These are phyloP conservation scores for Tetrahymena thermophila DNA, from an alignment of 73 alveolate species.

Conservation along the genomic window DNA sequence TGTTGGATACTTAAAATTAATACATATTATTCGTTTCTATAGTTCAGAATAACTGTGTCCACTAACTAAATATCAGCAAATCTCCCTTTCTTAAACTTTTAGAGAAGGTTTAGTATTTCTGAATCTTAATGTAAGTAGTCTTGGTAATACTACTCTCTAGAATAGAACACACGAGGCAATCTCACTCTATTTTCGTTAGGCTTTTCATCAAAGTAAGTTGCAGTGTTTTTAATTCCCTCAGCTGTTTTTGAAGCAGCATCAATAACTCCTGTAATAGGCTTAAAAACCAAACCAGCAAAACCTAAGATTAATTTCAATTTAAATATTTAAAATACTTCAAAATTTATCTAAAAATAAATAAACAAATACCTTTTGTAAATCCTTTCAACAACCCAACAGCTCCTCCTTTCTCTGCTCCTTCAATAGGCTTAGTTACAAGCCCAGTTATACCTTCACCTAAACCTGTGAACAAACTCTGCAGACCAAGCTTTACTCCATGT, in stretches of 20 bases:
- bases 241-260: slow-evolving; percentile 85
- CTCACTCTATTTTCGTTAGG: slow-evolving; percentile 73
- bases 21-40: background rate
- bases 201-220: slow-evolving; percentile 60
- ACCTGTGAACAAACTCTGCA: slow-evolving; percentile 50
- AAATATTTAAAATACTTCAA: background rate
- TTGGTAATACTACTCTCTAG: background rate
- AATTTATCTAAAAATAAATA: background rate
- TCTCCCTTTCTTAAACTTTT: background rate
- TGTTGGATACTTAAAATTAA: background rate
- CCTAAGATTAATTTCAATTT: slow-evolving; percentile 1
- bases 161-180: slow-evolving; percentile 88
- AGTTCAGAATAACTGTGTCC: background rate
- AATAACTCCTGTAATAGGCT: slow-evolving; percentile 86
- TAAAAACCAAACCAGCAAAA: slow-evolving; percentile 79
- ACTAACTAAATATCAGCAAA: background rate
- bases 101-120: slow-evolving; percentile 7
- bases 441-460: slow-evolving; percentile 80
- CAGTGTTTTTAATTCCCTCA: slow-evolving; percentile 89
- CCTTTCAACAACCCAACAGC: slow-evolving; percentile 90
- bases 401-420: slow-evolving; percentile 84
- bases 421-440: slow-evolving; percentile 69
- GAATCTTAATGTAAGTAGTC: slow-evolving; percentile 15
- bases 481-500: slow-evolving; percentile 95
- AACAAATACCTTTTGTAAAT: slow-evolving; percentile 68